These are phyloP conservation scores for Claviceps sp. DNA, from an alignment of 2,329 filamentous ascomycete genomes.

Conservation along the genomic window DNA sequence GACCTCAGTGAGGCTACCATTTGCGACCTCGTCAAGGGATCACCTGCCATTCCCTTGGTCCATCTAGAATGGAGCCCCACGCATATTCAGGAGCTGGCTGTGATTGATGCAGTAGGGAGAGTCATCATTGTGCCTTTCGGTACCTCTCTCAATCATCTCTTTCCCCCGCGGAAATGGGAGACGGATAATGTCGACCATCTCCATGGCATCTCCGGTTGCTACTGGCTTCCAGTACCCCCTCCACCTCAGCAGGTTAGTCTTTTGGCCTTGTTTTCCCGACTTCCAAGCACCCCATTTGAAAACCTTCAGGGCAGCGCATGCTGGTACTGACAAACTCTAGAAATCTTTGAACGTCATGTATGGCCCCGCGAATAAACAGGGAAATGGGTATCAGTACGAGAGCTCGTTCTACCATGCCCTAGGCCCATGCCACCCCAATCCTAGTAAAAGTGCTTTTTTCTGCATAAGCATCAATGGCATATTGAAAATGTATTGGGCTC, in stretches of 20 bases:
- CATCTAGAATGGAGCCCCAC: conserved; percentile 73
- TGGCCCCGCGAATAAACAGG: conserved; percentile 50
- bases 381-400: conserved; percentile 55
- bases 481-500: conserved; percentile 65
- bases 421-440: conserved; percentile 60
- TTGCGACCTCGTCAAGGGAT: conserved; percentile 45
- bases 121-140: conserved; percentile 62
- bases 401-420: conserved; percentile 50
- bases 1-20: conserved; percentile 58
- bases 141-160: conserved; percentile 60
- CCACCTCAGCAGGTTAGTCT: conserved; percentile 23
- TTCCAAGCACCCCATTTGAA: no score
- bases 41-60: conserved; percentile 54
- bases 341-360: conserved; percentile 33
- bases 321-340: conserved; percentile 13
- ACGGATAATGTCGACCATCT: conserved; percentile 62
- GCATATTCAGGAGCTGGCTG: conserved; percentile 64
- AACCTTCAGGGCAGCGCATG: background rate
- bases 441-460: conserved; percentile 59
- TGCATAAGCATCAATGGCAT: conserved; percentile 63
- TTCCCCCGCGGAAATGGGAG: conserved; percentile 45
- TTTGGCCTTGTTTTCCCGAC: no score
- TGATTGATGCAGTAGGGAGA: conserved; percentile 67
- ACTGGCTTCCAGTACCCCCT: conserved; percentile 62
- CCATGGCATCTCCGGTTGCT: conserved; percentile 65